These are phyloP conservation scores for Scheffersomyces quercinus DNA, from an alignment of 1,139 yeast genomes.

Conservation along the genomic window DNA sequence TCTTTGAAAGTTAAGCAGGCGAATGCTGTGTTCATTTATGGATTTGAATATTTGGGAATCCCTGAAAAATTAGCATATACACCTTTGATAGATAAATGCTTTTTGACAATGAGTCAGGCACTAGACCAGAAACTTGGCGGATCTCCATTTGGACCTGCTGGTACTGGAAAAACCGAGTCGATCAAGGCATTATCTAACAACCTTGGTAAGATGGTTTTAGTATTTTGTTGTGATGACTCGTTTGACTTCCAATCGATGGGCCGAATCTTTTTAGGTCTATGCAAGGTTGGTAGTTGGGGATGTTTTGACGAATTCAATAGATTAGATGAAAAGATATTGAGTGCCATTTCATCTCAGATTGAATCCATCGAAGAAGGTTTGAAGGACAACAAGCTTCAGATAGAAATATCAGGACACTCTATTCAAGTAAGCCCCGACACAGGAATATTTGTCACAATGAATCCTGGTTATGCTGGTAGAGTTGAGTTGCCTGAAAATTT, in stretches of 20 bases:
- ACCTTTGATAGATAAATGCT: conserved; percentile 67
- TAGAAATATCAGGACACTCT: conserved; percentile 53
- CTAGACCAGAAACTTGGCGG: conserved; percentile 79
- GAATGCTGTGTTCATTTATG: conserved; percentile 56
- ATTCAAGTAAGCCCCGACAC: conserved; percentile 51
- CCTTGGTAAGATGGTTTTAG: conserved; percentile 79
- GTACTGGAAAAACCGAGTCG: conserved; percentile 95
- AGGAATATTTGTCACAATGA: conserved; percentile 88
- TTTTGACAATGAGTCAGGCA: conserved; percentile 73
- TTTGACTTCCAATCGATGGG: conserved; percentile 84
- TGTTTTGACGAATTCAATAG: conserved; percentile 96
- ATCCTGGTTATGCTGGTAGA: conserved; percentile 88
- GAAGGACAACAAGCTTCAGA: conserved; percentile 14
- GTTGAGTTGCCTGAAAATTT: conserved; percentile 82
- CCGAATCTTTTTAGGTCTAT: conserved; percentile 77
- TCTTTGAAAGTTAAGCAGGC: conserved; percentile 57
- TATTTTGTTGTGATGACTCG: conserved; percentile 88
- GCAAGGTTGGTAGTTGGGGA: conserved; percentile 90
- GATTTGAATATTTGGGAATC: conserved; percentile 81
- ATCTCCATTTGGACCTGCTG: conserved; percentile 95
- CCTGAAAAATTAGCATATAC: conserved; percentile 78
- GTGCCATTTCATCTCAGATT: conserved; percentile 84
- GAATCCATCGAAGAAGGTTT: conserved; percentile 68
- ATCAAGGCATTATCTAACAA: conserved; percentile 81
- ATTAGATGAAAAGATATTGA: conserved; percentile 65